These are phyloP conservation scores for Lentinula aciculospora DNA, from an alignment of 768 basidiomycete genomes.

Conservation along the genomic window DNA sequence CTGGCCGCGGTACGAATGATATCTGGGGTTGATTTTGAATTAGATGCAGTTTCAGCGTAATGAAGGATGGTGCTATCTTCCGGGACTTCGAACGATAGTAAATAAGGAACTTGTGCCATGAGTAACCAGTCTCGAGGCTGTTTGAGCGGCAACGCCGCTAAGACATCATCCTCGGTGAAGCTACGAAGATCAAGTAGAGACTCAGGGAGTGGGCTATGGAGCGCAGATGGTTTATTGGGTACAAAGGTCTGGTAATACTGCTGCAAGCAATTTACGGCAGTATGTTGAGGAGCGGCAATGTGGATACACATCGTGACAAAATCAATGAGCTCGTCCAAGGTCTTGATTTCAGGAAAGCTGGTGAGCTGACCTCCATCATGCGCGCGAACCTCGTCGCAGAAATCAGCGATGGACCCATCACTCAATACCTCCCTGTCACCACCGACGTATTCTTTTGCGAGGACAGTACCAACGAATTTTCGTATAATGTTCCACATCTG, in stretches of 20 bases:
- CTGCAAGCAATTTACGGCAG: constrained; percentile 27
- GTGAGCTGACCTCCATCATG: constrained; percentile 15
- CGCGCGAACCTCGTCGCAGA: constrained; percentile 20
- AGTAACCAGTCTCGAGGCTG: constrained; percentile 19
- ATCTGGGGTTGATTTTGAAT: not conserved
- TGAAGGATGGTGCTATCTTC: constrained; percentile 19
- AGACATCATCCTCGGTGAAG: constrained; percentile 14
- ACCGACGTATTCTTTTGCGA: constrained; percentile 12
- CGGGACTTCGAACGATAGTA: constrained; percentile 21
- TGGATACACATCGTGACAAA: constrained; percentile 26
- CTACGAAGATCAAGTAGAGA: constrained; percentile 15
- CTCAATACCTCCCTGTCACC: constrained; percentile 16
- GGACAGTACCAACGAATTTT: constrained; percentile 17
- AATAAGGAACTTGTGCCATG: constrained; percentile 23
- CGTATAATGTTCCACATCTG: constrained; percentile 21
- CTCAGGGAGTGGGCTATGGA: constrained; percentile 19
- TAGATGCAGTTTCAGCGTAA: constrained; percentile 16
- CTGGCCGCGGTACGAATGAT: constrained; percentile 17
- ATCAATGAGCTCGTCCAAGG: constrained; percentile 21
- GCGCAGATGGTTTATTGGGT: constrained; percentile 24
- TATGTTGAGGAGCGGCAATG: constrained; percentile 25
- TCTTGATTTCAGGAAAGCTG: constrained; percentile 20
- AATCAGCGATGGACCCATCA: constrained; percentile 15
- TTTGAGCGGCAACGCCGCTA: constrained; percentile 19
- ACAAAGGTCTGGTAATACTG: constrained; percentile 27